Base-by-base conservation (phyloP, 345 rosid genomes). In the Camelina neglecta region DNA sequence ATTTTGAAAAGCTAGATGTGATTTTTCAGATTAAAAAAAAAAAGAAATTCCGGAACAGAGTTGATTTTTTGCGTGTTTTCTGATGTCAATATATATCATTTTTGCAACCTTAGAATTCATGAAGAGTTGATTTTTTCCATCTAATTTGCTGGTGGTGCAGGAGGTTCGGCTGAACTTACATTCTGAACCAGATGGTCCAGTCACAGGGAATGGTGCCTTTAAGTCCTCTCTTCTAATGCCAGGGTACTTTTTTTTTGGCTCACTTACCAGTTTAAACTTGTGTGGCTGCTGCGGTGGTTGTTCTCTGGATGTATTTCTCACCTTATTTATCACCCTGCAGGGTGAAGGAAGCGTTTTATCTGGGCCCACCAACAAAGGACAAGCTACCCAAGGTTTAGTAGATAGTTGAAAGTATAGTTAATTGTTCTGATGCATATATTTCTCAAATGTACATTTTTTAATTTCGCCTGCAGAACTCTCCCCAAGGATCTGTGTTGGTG, bases 111-210 rank as follows among this genome's bases (percentile, higher is more conserved):
- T 48, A 29, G 8, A 56, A 45, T 71, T 48, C 61, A 38, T 56
- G n/a, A 53, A 61, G 36, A 53, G 74, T 23, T 76, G 23, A 33
- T 15, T 33, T 66, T 54, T 29, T 45, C 18, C 41, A 48, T 66
- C 18, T 75, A 26, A 66, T 31, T 41, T 41, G 18, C 54, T 63
- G 69, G 75, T 60, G 53, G 7, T 13, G 47, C 84, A 92, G 99
- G 97, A 95, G 69, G 56, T 70, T 81, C 85, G 85, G 50, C 80
- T 95, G 85, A 88, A 74, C 82, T 89, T 92, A 74, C 90, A 86
- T 87, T 85, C 96, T 71, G 88, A 90, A 87, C 98, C 99, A 65
- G 99, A 95, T 87, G 97, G 99, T 44, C 87, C 97, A 23, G 75
- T 92, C 72, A 89, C 83, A 82, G 98, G 97, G 77, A 90, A 89